Conservation (phyloP, 129 eudicot genomes). For the Pulicaria dysenterica region DNA sequence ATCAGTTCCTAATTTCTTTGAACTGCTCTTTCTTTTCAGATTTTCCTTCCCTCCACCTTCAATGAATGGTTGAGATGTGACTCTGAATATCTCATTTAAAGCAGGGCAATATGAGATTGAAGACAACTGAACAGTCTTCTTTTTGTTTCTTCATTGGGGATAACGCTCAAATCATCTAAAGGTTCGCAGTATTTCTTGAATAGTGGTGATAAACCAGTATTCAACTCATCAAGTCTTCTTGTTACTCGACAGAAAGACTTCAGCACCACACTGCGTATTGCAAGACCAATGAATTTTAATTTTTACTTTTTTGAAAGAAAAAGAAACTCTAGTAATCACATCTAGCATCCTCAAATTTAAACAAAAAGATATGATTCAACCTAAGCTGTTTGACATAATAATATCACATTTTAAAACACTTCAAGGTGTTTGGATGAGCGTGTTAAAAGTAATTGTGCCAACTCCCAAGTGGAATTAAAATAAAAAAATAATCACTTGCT, state of each 20-base stretch:
- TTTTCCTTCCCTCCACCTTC: conserved; percentile 10
- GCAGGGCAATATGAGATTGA: too few species aligned
- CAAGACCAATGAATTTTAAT: conserved; percentile 7
- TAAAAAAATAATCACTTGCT: background rate
- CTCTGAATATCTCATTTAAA: conserved; percentile 26
- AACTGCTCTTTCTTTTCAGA: too few species aligned
- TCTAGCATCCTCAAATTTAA: conserved; percentile 2
- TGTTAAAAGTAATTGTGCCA: background rate
- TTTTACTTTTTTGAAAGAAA: background rate
- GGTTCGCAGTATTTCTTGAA: conserved; percentile 8
- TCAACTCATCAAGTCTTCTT: conserved; percentile 74
- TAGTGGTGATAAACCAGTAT: conserved; percentile 57
- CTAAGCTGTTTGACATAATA: conserved; percentile 7
- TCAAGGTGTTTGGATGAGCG: background rate
- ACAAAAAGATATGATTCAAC: conserved; percentile 5
- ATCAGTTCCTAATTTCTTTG: too few species aligned
- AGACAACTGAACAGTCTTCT: conserved; percentile 53
- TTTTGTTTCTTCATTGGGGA: conserved; percentile 61
- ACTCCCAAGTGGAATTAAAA: background rate
- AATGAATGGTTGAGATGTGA: conserved; percentile 35
- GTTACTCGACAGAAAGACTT: conserved; percentile 72
- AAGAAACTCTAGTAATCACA: background rate
- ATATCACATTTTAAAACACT: background rate
- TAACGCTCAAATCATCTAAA: too few species aligned
- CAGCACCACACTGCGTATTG: conserved; percentile 65